Percentiles rank a stretch among this genome's conserved stretches.
phyloP scores from a whole-genome alignment of 805 yeast species.

The Hyphopichia homilentoma region DNA sequence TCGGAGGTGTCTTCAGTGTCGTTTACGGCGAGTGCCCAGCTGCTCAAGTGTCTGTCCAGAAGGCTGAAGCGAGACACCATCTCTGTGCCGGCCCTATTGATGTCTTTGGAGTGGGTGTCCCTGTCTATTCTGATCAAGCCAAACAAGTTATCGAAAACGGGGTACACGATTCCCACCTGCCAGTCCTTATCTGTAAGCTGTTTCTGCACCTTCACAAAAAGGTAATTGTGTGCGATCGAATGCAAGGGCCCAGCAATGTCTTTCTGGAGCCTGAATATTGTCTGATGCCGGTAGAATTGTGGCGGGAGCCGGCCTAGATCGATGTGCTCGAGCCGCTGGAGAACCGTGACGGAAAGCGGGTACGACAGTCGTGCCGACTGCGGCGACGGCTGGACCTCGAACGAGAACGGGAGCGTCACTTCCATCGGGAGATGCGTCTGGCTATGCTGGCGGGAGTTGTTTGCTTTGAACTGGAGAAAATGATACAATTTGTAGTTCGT shows the following conservation, averaged over 20 bases:
- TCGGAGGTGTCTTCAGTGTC: neutral
- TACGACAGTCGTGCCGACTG: slow-evolving; percentile 5
- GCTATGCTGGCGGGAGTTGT: too few relatives aligned
- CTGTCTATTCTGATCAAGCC: slow-evolving; percentile 9
- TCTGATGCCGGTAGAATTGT: neutral
- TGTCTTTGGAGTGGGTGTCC: slow-evolving; percentile 6
- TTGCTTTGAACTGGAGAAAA: too few relatives aligned
- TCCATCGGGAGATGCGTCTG: too few relatives aligned
- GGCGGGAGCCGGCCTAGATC: slow-evolving; percentile 2
- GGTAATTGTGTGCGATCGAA: slow-evolving; percentile 7
- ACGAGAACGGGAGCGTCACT: slow-evolving; percentile 12
- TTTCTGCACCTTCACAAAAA: slow-evolving; percentile 11
- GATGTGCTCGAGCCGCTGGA: slow-evolving; percentile 7
- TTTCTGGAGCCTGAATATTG: slow-evolving; percentile 7
- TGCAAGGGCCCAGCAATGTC: slow-evolving; percentile 6
- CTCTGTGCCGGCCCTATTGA: neutral
- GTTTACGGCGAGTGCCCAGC: neutral
- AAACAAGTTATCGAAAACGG: slow-evolving; percentile 8
- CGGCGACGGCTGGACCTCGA: slow-evolving; percentile 9
- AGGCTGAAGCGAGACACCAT: neutral
- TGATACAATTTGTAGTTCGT: too few relatives aligned
- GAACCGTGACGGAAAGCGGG: slow-evolving; percentile 10
- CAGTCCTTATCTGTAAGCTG: slow-evolving; percentile 10
- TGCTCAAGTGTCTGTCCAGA: slow-evolving; percentile 1
- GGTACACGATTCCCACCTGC: slow-evolving; percentile 10